These are phyloP conservation scores for Cladobotryum mycophilum DNA, from an alignment of 2,329 filamentous ascomycete species.

Conservation along the genomic window DNA sequence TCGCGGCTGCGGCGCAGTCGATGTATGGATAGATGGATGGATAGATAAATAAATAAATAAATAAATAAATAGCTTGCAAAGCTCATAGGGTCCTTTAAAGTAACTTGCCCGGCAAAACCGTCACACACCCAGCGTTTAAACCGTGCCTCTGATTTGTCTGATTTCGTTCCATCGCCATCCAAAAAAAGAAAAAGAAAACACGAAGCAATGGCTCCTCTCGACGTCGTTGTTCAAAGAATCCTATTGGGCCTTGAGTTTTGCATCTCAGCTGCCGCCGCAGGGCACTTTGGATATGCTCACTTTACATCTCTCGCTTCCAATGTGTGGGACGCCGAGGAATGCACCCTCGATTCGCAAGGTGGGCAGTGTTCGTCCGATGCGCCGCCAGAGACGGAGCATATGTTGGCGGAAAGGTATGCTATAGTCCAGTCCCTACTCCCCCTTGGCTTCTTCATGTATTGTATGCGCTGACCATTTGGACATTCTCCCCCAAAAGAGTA, in stretches of 20 bases:
- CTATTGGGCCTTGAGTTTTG: constrained; percentile 17
- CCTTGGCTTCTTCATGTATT: too few species aligned
- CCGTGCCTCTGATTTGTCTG: not conserved
- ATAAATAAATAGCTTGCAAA: too few species aligned
- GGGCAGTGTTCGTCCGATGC: not conserved
- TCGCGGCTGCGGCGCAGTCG: too few species aligned
- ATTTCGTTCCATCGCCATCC: not conserved
- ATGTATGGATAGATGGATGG: too few species aligned
- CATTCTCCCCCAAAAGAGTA: constrained; percentile 13
- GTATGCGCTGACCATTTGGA: not conserved
- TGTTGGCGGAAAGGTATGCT: not conserved
- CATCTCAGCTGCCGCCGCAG: constrained; percentile 8
- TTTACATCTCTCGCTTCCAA: not conserved
- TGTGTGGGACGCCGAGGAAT: not conserved
- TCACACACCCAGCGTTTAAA: too few species aligned
- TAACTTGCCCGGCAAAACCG: too few species aligned
- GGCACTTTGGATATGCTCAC: constrained; percentile 19
- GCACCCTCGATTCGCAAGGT: not conserved
- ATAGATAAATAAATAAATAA: too few species aligned
- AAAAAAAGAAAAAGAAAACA: too few species aligned
- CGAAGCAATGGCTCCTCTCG: not conserved
- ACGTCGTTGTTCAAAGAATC: not conserved
- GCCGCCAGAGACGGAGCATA: not conserved
- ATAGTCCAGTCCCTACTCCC: not conserved
- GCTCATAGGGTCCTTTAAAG: too few species aligned